These are phyloP conservation scores for Cryptococcus sp. DNA, from an alignment of 1,284 basidiomycete genomes.

Conservation along the genomic window DNA sequence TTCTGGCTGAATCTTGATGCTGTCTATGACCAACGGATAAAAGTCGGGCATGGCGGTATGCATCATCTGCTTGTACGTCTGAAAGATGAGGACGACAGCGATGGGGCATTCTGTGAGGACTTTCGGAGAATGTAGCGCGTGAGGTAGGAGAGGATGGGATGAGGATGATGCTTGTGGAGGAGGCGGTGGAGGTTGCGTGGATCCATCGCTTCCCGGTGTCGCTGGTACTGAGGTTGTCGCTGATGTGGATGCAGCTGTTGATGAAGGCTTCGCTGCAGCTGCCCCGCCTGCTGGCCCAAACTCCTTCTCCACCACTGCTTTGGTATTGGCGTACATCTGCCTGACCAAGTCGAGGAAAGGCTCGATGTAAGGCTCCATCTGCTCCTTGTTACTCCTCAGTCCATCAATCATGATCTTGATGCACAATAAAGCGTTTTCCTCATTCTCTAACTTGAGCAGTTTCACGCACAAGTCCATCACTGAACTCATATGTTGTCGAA, in stretches of 20 bases:
- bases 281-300: conserved; percentile 55
- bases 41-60: conserved; percentile 69
- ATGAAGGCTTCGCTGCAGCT: conserved; percentile 12
- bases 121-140: conserved; percentile 80
- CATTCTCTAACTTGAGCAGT: conserved; percentile 86
- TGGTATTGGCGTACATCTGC: conserved; percentile 76
- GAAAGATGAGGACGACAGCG: conserved; percentile 87
- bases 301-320: conserved; percentile 70
- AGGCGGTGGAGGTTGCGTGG: conserved; percentile 14
- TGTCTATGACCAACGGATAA: conserved; percentile 71
- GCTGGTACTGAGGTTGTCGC: conserved; percentile 23
- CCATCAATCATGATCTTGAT: conserved; percentile 91
- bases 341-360: conserved; percentile 77
- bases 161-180: conserved; percentile 23
- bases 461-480: conserved; percentile 77
- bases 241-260: conserved; percentile 16
- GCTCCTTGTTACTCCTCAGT: conserved; percentile 55
- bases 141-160: conserved; percentile 26
- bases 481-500: conserved; percentile 68
- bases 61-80: conserved; percentile 70
- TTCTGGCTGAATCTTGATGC: conserved; percentile 76
- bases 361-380: conserved; percentile 74
- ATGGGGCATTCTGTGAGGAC: conserved; percentile 93
- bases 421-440: conserved; percentile 88
- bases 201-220: conserved; percentile 23